phyloP scores from a whole-genome alignment of 768 basidiomycete species.

The Xerocomellus intermedius region DNA sequence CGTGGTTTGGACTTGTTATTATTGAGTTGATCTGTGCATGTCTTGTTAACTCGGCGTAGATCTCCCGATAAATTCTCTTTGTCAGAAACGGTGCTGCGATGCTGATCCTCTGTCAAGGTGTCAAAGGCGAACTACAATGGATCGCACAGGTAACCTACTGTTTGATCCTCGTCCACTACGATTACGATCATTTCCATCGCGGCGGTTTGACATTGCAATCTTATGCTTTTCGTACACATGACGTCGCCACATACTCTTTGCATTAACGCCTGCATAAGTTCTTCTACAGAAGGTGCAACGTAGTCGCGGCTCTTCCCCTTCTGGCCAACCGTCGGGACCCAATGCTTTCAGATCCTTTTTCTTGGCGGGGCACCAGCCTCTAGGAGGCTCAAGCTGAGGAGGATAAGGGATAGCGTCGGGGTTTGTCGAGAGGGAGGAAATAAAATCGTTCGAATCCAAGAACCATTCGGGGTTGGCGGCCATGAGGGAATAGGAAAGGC shows the following conservation, averaged over 20 bases:
- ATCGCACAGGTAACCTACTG: conserved; percentile 45
- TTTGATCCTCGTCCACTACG: conserved; percentile 59
- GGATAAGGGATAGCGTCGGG: conserved; percentile 67
- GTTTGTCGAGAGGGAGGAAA: conserved; percentile 43
- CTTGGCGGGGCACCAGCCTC: conserved; percentile 86
- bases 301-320: conserved; percentile 76
- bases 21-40: conserved; percentile 16
- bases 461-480: conserved; percentile 83
- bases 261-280: conserved; percentile 83
- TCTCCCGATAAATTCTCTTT: conserved; percentile 35
- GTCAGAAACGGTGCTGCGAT: conserved; percentile 40
- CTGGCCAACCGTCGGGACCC: conserved; percentile 70
- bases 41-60: conserved; percentile 29
- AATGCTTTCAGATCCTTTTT: conserved; percentile 74
- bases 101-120: conserved; percentile 56
- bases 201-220: conserved; percentile 84
- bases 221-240: conserved; percentile 90
- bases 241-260: conserved; percentile 88
- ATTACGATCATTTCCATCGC: conserved; percentile 64
- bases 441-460: conserved; percentile 65
- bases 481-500: conserved; percentile 68
- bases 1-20: conserved; percentile 21
- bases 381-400: conserved; percentile 73
- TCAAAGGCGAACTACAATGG: conserved; percentile 19
- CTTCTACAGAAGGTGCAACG: conserved; percentile 84